Percentiles rank a stretch among this genome's conserved stretches.
Conservation (phyloP, 768 basidiomycete species). For the Megacollybia marginata region DNA sequence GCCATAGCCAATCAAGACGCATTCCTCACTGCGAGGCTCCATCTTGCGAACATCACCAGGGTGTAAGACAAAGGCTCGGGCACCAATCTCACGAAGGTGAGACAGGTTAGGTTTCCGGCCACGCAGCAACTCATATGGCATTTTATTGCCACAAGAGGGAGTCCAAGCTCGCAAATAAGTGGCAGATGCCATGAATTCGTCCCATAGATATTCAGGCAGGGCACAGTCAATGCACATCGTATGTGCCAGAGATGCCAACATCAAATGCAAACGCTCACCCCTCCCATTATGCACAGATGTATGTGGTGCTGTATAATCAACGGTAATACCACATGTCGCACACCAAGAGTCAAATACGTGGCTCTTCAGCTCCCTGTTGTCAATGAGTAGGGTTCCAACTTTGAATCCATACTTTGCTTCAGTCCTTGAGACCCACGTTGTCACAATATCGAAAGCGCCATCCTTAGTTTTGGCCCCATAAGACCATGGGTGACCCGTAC, state of each 20-base stretch:
- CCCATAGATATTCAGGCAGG: conserved; percentile 12
- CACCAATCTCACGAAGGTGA: conserved; percentile 18
- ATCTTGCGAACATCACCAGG: conserved; percentile 14
- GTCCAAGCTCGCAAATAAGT: conserved; percentile 11
- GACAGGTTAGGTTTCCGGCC: background rate
- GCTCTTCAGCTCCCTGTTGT: background rate
- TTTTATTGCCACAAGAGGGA: conserved; percentile 1
- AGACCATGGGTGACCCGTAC: background rate
- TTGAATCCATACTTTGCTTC: background rate
- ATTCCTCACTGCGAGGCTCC: conserved; percentile 8
- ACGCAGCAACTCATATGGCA: conserved; percentile 11
- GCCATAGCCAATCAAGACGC: conserved; percentile 16
- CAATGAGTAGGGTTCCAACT: background rate
- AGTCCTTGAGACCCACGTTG: no score
- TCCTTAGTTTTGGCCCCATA: background rate
- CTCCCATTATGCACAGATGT: background rate
- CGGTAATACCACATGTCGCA: background rate
- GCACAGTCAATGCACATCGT: background rate
- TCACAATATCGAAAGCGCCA: background rate
- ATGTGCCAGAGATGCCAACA: background rate
- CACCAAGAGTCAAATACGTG: background rate
- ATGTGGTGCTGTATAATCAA: background rate
- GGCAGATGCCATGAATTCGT: conserved; percentile 9
- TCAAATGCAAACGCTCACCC: background rate
- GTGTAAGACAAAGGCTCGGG: conserved; percentile 13